Conservation (phyloP, 202 grass and related monocot genomes). For the Tripidium arundinaceum region DNA sequence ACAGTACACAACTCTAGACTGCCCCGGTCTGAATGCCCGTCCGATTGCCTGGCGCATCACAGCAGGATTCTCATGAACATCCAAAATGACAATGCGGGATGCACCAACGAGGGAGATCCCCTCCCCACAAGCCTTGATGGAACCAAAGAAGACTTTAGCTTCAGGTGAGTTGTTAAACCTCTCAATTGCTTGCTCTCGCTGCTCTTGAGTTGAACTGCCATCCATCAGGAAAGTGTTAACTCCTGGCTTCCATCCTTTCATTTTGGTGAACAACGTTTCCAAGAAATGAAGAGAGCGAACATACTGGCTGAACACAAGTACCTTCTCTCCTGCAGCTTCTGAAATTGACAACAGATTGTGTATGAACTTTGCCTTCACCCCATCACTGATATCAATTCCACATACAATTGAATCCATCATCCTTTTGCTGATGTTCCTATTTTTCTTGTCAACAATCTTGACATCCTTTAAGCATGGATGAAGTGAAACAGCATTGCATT, state of each 20-base stretch:
- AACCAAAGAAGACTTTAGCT: slow-evolving; percentile 81
- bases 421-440: slow-evolving; percentile 4
- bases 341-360: slow-evolving; percentile 65
- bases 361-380: slow-evolving; percentile 67
- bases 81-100: slow-evolving; percentile 75
- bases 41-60: slow-evolving; percentile 83
- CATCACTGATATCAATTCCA: slow-evolving; percentile 46
- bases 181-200: slow-evolving; percentile 59
- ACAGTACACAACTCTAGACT: slow-evolving; percentile 57
- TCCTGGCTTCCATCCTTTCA: slow-evolving; percentile 62
- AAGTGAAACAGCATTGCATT: slow-evolving; percentile 67
- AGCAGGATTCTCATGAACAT: slow-evolving; percentile 86
- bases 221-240: slow-evolving; percentile 57
- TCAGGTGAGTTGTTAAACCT: slow-evolving; percentile 70
- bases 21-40: slow-evolving; percentile 76
- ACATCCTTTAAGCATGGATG: slow-evolving; percentile 65
- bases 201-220: slow-evolving; percentile 42
- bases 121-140: slow-evolving; percentile 90
- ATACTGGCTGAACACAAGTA: slow-evolving; percentile 84
- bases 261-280: slow-evolving; percentile 55
- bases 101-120: slow-evolving; percentile 86
- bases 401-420: slow-evolving; percentile 46
- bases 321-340: slow-evolving; percentile 60
- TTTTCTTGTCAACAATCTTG: slow-evolving; percentile 35
- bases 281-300: slow-evolving; percentile 59